Percentiles rank a stretch among this genome's conserved stretches.
Conservation (phyloP, 2,329 filamentous ascomycete species). For the Sphaerulina vaccinii region DNA sequence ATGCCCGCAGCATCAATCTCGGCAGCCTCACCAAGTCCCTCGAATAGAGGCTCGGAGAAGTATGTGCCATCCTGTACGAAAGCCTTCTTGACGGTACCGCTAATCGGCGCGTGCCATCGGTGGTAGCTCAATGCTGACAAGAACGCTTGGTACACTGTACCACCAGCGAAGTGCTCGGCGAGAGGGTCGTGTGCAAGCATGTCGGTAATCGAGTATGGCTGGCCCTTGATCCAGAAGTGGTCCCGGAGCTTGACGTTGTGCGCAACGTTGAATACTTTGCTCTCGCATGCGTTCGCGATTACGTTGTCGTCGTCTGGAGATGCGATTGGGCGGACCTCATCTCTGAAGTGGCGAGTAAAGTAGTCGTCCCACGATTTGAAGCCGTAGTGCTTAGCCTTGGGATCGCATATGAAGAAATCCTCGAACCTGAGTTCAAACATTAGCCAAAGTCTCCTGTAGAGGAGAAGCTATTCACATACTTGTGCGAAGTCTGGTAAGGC, state of each 20-base stretch:
- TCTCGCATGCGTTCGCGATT: slow-evolving; percentile 66
- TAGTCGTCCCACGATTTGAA: slow-evolving; percentile 70
- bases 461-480: neutral
- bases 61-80: slow-evolving; percentile 65
- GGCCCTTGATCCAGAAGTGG: slow-evolving; percentile 66
- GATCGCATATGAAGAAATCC: slow-evolving; percentile 62
- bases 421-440: slow-evolving; percentile 36
- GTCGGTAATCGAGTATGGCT: slow-evolving; percentile 59
- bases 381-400: slow-evolving; percentile 54
- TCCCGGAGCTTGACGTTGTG: slow-evolving; percentile 56
- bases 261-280: slow-evolving; percentile 55
- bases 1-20: slow-evolving; percentile 48
- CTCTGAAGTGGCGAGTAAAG: slow-evolving; percentile 61
- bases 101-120: slow-evolving; percentile 69
- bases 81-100: slow-evolving; percentile 58
- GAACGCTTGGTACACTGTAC: slow-evolving; percentile 70
- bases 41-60: slow-evolving; percentile 61
- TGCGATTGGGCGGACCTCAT: slow-evolving; percentile 59
- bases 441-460: neutral
- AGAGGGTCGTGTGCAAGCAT: slow-evolving; percentile 55
- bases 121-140: slow-evolving; percentile 67
- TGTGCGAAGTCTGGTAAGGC: slow-evolving; percentile 28
- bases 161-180: slow-evolving; percentile 57
- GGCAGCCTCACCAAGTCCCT: slow-evolving; percentile 43
- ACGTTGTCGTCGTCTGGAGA: slow-evolving; percentile 54